Base-by-base conservation (phyloP, 192 early-diverging fungal species). In the Coemansia sp. region DNA sequence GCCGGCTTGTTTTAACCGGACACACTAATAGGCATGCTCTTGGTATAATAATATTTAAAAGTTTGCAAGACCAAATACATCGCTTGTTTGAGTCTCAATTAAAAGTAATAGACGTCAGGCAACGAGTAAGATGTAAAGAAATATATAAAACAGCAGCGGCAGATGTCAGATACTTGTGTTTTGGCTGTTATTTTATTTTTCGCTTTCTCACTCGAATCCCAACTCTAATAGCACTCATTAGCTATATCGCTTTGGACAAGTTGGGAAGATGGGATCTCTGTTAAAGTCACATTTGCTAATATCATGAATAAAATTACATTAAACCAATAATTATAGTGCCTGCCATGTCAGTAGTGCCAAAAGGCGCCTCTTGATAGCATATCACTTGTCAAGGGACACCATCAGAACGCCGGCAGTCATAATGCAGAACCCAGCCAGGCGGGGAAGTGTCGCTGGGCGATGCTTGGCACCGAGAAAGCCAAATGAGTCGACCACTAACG, bases 321-420 rank as follows among this genome's bases (percentile, higher is more conserved):
- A 45, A 17, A 45, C 5, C 42, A 45, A 45, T 45, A 45, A 4
- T 5, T 45, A 4, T 45, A 45, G 42, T 17, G 42, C 0, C 42
- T 45, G 42, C 42, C 3, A 17, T 45, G 42, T 45, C 14, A 45
- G 17, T 1, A 17, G 17, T 45, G 42, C 15, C 5, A 17, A 19
- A 0, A 45, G 14, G 17, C 12, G 42, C 34, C 34, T 36, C 34
- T 42, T 19, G 6, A 1, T 19, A 48, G 9, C 8, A 10, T 48
- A 29, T 55, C 45, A 64, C 27, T 72, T 41, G 31, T 66, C 72
- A 12, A 74, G 65, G 23, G 66, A 62, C 7, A 74, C 72, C 72
- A 74, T 74, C 14, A 74, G 50, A 11, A 74, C 67, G 17, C 72
- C 72, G 2, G 66, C 72, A 21, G 51, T 64, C 65, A 74, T 67